Conservation (phyloP, 805 yeast genomes). For the Pichia gijzeniarum region DNA sequence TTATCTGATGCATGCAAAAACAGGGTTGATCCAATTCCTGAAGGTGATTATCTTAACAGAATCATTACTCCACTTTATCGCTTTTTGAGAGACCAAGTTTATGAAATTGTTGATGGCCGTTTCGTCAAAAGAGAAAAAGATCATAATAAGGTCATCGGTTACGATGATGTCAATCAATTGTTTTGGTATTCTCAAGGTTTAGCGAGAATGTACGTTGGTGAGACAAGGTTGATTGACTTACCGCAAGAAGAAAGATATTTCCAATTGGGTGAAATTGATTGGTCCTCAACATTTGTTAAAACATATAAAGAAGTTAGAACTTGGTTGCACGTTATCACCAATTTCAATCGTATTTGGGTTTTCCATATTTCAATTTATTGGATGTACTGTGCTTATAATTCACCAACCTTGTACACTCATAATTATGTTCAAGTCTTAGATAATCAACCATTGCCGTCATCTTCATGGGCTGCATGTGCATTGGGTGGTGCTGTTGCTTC, state of each 20-base stretch:
- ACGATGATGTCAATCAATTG: slow-evolving; percentile 97
- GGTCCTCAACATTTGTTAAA: slow-evolving; percentile 91
- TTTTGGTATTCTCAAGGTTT: slow-evolving; percentile 99
- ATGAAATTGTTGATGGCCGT: slow-evolving; percentile 75
- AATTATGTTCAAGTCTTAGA: slow-evolving; percentile 77
- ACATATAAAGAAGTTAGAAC: slow-evolving; percentile 94
- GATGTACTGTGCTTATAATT: slow-evolving; percentile 91
- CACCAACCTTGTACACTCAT: slow-evolving; percentile 86
- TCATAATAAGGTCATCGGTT: slow-evolving; percentile 77
- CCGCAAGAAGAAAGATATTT: slow-evolving; percentile 86
- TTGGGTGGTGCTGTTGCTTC: slow-evolving; percentile 88
- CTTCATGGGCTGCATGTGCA: slow-evolving; percentile 89
- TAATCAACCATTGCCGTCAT: slow-evolving; percentile 84
- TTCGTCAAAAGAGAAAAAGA: slow-evolving; percentile 80
- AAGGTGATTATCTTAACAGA: slow-evolving; percentile 87
- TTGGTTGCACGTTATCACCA: slow-evolving; percentile 93
- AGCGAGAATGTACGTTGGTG: slow-evolving; percentile 83
- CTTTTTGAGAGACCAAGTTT: slow-evolving; percentile 73
- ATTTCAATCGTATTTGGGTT: slow-evolving; percentile 98
- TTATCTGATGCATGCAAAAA: slow-evolving; percentile 87
- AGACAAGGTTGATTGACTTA: slow-evolving; percentile 82
- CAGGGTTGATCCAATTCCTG: slow-evolving; percentile 75
- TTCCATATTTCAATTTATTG: slow-evolving; percentile 85
- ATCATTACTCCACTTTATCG: slow-evolving; percentile 86
- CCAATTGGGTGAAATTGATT: slow-evolving; percentile 84